A percentile compares a stretch with the other conserved stretches of the same genome.
Conservation (phyloP, 78 protist genomes). For the Tieghemostelium lacteum region DNA sequence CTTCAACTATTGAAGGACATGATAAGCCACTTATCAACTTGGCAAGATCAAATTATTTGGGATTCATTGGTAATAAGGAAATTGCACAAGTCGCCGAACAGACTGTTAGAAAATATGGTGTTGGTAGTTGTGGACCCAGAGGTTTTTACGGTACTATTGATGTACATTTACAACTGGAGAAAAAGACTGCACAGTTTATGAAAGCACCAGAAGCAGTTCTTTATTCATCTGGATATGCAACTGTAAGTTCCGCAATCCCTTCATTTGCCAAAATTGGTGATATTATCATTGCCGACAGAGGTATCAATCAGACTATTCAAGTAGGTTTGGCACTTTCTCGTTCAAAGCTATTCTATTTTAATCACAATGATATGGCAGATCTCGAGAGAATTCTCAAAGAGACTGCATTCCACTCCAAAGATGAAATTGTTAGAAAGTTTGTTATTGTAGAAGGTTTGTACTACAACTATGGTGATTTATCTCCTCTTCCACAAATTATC, state of each 20-base stretch:
- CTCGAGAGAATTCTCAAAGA: conserved; percentile 57
- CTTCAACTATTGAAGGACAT: conserved; percentile 8
- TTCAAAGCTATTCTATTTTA: conserved; percentile 57
- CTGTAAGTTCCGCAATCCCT: conserved; percentile 93
- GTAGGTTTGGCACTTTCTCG: conserved; percentile 89
- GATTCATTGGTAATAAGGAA: conserved; percentile 57
- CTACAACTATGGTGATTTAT: conserved; percentile 83
- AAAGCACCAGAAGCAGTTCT: conserved; percentile 84
- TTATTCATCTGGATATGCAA: conserved; percentile 93
- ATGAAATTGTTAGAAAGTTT: conserved; percentile 82
- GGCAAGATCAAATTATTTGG: conserved; percentile 74
- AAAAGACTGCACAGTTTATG: conserved; percentile 82
- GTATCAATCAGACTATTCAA: conserved; percentile 74
- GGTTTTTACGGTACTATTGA: conserved; percentile 99
- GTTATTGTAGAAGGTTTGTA: conserved; percentile 94
- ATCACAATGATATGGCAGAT: conserved; percentile 87
- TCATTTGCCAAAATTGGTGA: conserved; percentile 94
- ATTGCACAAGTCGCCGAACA: conserved; percentile 35
- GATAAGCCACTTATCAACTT: conserved; percentile 38
- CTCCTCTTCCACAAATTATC: conserved; percentile 72
- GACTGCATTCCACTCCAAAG: conserved; percentile 16
- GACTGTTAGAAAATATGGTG: conserved; percentile 91
- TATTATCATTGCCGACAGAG: conserved; percentile 88
- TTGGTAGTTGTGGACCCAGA: conserved; percentile 99
- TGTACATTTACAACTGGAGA: conserved; percentile 93